phyloP scores from a whole-genome alignment of 2,329 filamentous ascomycete species.

The Beauveria sp. region DNA sequence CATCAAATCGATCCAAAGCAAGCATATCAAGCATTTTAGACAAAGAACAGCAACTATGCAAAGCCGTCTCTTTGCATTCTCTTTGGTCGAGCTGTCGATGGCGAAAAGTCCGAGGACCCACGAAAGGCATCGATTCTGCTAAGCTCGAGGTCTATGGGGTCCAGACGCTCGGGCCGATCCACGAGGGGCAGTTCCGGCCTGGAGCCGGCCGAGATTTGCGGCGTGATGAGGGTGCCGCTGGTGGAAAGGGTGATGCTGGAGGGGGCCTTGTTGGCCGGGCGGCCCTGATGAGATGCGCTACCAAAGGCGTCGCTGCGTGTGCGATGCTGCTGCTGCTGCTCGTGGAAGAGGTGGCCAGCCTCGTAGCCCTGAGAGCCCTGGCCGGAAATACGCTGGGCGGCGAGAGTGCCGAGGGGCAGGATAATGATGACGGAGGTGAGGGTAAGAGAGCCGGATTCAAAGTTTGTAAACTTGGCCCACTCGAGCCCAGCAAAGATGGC shows the following conservation, averaged over 20 bases:
- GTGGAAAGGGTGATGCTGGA: not conserved
- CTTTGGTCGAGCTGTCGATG: not conserved
- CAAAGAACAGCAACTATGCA: not conserved
- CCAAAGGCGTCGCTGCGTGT: not conserved
- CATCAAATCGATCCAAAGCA: not conserved
- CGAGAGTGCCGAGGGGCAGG: slow-evolving; percentile 44
- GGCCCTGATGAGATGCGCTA: not conserved
- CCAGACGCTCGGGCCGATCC: not conserved
- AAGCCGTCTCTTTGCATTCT: not conserved
- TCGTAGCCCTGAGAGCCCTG: slow-evolving; percentile 3
- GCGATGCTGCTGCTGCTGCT: not conserved
- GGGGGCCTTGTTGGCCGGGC: not conserved
- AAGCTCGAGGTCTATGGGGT: slow-evolving; percentile 12
- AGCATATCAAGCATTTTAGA: not conserved
- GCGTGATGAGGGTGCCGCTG: not conserved
- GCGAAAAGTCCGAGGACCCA: not conserved
- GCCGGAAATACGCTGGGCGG: slow-evolving; percentile 38
- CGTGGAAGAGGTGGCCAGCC: slow-evolving; percentile 1
- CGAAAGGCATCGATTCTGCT: slow-evolving; percentile 8
- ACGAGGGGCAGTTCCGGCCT: not conserved
- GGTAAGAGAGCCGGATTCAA: slow-evolving; percentile 43
- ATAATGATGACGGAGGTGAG: slow-evolving; percentile 43
- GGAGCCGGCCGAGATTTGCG: not conserved
- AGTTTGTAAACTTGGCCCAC: slow-evolving; percentile 32
- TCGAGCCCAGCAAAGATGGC: slow-evolving; percentile 44